phyloP scores from a whole-genome alignment of 106 monocot species.

The Dioscorea alata region DNA sequence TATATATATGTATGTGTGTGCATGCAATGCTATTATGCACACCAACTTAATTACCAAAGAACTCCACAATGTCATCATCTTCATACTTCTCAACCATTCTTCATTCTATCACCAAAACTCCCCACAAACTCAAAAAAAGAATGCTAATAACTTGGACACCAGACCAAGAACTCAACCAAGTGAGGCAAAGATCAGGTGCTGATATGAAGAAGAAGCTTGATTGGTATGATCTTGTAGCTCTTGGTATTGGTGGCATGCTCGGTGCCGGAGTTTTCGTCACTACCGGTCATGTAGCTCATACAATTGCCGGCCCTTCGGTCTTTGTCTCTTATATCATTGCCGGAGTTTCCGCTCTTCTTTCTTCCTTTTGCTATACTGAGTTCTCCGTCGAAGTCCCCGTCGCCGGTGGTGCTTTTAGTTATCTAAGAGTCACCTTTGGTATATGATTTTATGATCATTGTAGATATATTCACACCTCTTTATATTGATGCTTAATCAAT shows the following conservation, averaged over 20 bases:
- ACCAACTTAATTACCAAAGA: not conserved
- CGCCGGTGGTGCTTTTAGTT: constrained; percentile 73
- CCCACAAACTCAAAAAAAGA: constrained; percentile 48
- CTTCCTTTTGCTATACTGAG: constrained; percentile 70
- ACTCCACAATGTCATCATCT: not conserved
- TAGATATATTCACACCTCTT: too few species aligned
- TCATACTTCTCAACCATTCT: not conserved
- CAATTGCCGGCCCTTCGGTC: constrained; percentile 49
- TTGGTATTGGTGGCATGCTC: constrained; percentile 69
- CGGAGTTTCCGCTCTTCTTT: constrained; percentile 57
- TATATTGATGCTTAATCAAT: too few species aligned
- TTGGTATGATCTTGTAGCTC: constrained; percentile 68
- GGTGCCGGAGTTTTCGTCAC: constrained; percentile 79
- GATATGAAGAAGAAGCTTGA: constrained; percentile 73
- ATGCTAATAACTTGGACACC: constrained; percentile 44
- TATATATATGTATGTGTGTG: too few species aligned
- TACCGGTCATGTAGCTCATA: constrained; percentile 43
- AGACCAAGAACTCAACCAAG: constrained; percentile 61
- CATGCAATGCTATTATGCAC: too few species aligned
- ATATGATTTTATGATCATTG: not conserved
- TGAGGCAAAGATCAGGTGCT: constrained; percentile 62
- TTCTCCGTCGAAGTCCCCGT: constrained; percentile 68
- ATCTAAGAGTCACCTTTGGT: constrained; percentile 73
- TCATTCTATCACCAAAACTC: constrained; percentile 39
- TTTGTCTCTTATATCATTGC: constrained; percentile 60